Evolutionary conservation across 768 basidiomycete genomes (phyloP).

Genomic region (Auricularia sp.): DNA sequence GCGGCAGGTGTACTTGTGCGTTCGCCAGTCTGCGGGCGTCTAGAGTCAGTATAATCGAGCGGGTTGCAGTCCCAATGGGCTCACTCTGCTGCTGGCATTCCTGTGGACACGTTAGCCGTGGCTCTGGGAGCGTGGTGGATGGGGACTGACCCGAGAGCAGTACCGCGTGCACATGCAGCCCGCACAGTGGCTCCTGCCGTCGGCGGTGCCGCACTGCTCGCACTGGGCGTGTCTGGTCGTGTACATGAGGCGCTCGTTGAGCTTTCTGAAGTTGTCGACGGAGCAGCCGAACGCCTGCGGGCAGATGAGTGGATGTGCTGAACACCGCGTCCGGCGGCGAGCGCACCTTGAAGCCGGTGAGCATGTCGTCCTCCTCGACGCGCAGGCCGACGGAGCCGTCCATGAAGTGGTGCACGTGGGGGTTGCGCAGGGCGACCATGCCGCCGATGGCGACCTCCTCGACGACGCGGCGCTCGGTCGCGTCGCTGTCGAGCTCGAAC

Average conservation of each 20-base stretch:
- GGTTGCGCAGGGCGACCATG: neutral
- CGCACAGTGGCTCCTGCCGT: neutral
- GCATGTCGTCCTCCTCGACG: neutral
- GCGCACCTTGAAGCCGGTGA: neutral
- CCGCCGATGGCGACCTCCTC: neutral
- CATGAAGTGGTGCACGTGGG: neutral
- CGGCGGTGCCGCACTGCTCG: neutral
- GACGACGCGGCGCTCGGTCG: neutral
- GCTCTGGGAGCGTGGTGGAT: neutral
- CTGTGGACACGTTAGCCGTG: neutral
- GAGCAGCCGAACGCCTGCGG: neutral
- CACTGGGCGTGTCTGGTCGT: neutral
- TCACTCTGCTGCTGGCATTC: neutral
- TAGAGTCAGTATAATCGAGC: neutral
- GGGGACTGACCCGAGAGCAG: neutral
- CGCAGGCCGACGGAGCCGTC: neutral
- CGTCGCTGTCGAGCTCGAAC: neutral
- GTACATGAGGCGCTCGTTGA: neutral
- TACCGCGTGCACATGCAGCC: neutral
- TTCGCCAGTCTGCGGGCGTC: neutral
- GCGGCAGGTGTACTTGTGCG: neutral
- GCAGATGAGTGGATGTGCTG: neutral
- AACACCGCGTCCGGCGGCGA: neutral
- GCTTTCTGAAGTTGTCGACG: neutral
- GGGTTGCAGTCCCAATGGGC: neutral